These are phyloP conservation scores for Trichopus zeylanicus DNA, from an alignment of 116 monocot species.

Conservation along the genomic window DNA sequence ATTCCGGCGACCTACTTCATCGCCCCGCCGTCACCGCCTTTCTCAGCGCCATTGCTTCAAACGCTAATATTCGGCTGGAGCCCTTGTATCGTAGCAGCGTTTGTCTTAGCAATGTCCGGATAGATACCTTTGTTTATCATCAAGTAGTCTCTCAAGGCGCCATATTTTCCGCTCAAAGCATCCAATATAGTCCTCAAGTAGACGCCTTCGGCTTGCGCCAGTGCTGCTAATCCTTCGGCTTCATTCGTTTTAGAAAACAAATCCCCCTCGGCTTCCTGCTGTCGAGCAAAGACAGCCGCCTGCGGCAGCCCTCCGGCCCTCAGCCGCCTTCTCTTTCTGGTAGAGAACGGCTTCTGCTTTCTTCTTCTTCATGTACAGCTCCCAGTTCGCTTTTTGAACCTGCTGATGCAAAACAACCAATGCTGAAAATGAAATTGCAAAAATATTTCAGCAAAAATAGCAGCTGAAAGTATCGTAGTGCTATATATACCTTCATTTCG, in stretches of 20 bases:
- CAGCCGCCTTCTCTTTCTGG: slow-evolving; percentile 41
- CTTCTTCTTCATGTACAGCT: slow-evolving; percentile 64
- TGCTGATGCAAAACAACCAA: slow-evolving; percentile 4
- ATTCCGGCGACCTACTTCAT: slow-evolving; percentile 79
- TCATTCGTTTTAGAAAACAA: slow-evolving; percentile 59
- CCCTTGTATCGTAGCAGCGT: slow-evolving; percentile 51
- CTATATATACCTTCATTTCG: slow-evolving; percentile 49
- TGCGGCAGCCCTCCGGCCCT: slow-evolving; percentile 39
- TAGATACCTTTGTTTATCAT: slow-evolving; percentile 57
- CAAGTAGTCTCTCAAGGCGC: slow-evolving; percentile 55
- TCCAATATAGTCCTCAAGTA: slow-evolving; percentile 40
- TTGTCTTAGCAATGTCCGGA: slow-evolving; percentile 56
- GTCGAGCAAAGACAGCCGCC: slow-evolving; percentile 39
- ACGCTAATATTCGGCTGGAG: slow-evolving; percentile 69
- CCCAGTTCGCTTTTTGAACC: slow-evolving; percentile 74
- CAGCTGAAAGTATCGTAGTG: not conserved
- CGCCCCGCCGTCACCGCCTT: slow-evolving; percentile 11
- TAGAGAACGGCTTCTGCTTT: slow-evolving; percentile 60
- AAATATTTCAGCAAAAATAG: not conserved
- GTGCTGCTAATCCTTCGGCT: slow-evolving; percentile 46
- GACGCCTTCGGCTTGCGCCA: slow-evolving; percentile 44
- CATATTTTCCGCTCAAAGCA: slow-evolving; percentile 46
- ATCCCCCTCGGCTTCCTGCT: slow-evolving; percentile 65
- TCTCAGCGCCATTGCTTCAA: slow-evolving; percentile 35
- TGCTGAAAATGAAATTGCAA: not conserved